Evolutionary conservation across 2,329 filamentous ascomycete species (phyloP), one percentile per base, ranked within the genome.

Genomic region (Arthrobotrys sphaeroides): DNA sequence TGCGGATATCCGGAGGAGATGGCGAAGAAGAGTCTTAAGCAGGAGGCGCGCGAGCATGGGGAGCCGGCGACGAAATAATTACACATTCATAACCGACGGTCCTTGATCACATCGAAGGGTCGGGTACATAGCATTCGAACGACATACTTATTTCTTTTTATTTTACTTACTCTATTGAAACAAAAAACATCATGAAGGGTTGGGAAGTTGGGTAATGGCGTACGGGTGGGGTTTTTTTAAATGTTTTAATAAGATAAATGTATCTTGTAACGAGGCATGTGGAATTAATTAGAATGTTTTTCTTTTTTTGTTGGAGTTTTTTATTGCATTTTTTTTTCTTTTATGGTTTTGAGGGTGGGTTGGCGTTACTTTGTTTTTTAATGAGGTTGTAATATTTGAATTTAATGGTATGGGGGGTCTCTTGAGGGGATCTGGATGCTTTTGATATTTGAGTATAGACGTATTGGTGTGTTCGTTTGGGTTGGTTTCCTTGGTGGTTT

Each of bases 1-100:
- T 86, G 90, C 57, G 88, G 88, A 12, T 83, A 88, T 12, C 83
- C 84, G 20, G 82, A 83, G 10, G 84, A 87, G 68, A 86, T 88
- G 80, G 88, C 88, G 16, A 83, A 84, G 61, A 81, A 82, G 55
- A 80, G 86, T 13, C 73, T 84, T 40, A 64, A 57, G 20, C 57
- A 73, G 20, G 67, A 80, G 55, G 53, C 43, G 2, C 13, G 33
- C 7, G 6, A n/a, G 43, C 10, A 68, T 18, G 64, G 49, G 10
- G 64, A 47, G 13, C 26, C 10, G 2, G 31, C 42, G 16, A 13
- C 57, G 10, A 13, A 20, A 26, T 47, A 43, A n/a, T 24, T 22
- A 16, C 16, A 28, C 5, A 42, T 28, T 20, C 26, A 31, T 7
- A 40, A 9, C 12, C 33, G 33, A 59, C 36, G 33, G 20, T 31